Conservation (phyloP, 2,329 filamentous ascomycete species). For the Alternaria novae-zelandiae region DNA sequence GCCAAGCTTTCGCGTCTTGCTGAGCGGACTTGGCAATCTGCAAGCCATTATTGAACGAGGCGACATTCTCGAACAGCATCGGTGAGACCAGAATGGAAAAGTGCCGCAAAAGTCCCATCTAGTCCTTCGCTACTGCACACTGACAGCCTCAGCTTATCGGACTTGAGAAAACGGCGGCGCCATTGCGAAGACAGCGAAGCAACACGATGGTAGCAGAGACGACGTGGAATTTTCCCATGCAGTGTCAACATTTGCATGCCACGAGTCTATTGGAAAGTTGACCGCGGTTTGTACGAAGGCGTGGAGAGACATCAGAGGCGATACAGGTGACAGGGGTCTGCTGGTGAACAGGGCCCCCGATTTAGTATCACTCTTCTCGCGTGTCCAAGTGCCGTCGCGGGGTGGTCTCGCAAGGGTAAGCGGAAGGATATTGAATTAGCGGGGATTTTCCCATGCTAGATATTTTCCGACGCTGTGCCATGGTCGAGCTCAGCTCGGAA, state of each 20-base stretch:
- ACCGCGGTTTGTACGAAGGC: background rate
- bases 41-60: constrained; percentile 10
- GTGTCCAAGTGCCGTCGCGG: background rate
- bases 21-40: constrained; percentile 11
- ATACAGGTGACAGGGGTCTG: background rate
- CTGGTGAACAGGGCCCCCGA: background rate
- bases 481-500: background rate
- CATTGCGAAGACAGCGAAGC: background rate
- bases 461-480: background rate
- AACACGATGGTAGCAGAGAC: background rate
- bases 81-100: background rate
- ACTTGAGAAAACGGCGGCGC: background rate
- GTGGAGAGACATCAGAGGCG: background rate
- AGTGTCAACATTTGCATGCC: background rate
- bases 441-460: background rate
- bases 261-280: background rate
- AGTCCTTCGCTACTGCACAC: background rate
- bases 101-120: background rate
- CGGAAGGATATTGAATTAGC: background rate
- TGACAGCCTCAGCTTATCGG: background rate
- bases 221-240: background rate
- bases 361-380: background rate
- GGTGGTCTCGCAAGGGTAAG: background rate
- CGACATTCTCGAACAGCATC: background rate
- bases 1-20: constrained; percentile 2